phyloP scores from a whole-genome alignment of 495 filamentous ascomycete species.

The Penicillium arizonense region DNA sequence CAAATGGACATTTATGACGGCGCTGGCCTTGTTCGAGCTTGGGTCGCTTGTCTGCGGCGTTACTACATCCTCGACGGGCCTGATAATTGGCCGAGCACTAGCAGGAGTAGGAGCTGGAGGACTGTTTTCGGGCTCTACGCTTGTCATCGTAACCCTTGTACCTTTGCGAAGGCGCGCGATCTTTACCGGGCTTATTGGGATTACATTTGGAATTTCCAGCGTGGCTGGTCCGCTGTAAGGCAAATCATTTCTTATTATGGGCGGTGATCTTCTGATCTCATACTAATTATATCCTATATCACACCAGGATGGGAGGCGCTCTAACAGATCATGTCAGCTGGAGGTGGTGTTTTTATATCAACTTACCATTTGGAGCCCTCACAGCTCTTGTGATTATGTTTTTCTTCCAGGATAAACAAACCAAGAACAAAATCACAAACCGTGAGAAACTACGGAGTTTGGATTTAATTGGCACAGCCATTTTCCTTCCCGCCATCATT shows the following conservation, averaged over 20 bases:
- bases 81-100: conserved; percentile 83
- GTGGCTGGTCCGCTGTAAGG: conserved; percentile 69
- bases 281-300: not conserved
- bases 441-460: conserved; percentile 53
- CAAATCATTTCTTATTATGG: not conserved
- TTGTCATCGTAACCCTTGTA: conserved; percentile 75
- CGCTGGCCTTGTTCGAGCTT: conserved; percentile 77
- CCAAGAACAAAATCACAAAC: conserved; percentile 34
- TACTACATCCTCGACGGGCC: conserved; percentile 66
- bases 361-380: conserved; percentile 65
- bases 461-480: conserved; percentile 62
- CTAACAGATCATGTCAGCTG: conserved; percentile 61
- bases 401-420: conserved; percentile 52
- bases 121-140: conserved; percentile 76
- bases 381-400: conserved; percentile 60
- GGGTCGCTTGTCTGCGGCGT: conserved; percentile 78
- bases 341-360: conserved; percentile 67
- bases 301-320: conserved; percentile 44
- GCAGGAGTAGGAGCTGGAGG: conserved; percentile 80
- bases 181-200: conserved; percentile 74
- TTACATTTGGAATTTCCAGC: conserved; percentile 76
- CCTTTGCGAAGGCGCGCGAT: conserved; percentile 68
- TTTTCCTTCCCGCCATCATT: conserved; percentile 72
- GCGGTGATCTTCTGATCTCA: not conserved
- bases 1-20: conserved; percentile 69